Evolutionary conservation across 1,139 yeast genomes (phyloP), one percentile per base, ranked within the genome.

Genomic region (Lipomyces yarrowii): DNA sequence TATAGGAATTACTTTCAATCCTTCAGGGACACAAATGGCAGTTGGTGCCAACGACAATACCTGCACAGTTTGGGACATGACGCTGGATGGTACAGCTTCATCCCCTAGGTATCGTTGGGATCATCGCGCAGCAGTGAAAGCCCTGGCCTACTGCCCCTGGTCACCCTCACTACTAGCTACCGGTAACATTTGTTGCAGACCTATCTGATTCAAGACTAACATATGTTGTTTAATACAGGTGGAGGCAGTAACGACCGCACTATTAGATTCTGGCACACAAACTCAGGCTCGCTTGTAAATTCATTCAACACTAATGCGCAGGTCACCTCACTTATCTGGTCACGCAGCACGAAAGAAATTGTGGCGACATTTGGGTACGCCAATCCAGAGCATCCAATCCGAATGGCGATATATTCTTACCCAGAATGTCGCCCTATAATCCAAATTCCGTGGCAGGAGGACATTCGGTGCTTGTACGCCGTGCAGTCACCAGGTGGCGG

Each of bases 161-260:
- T 84, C 85, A 69, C 83, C 84, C 39, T 80, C 84, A 62, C 76
- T 88, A 48, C 77, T 88, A 42, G 92, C 90, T 18, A 87, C 91
- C 0, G 93, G 73, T 70, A 56, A 15, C 51, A 7, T 18, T 33
- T n/a, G 52, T 54, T 18, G 21, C 48, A 18, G 48, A 42, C 48
- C 48, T 7, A 21, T n/a, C 6, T 42, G 23, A 18, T n/a, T 15
- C 48, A 6, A 10, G 48, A 42, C 48, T 42, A 42, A 42, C 21
- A n/a, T 7, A 42, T n/a, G 18, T 23, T n/a, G 23, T n/a, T n/a
- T 61, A 93, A 92, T 0, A 84, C 90, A 8, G 96, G 98, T 3
- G 98, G 98, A 39, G 98, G 98, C 42, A 90, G 97, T 0, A 92
- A 96, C 4, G 98, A 93, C 76, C 85, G 93, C 65, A 86, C 88